phyloP scores from a whole-genome alignment of 2,329 filamentous ascomycete species.

The Zymoseptoria passerinii region DNA sequence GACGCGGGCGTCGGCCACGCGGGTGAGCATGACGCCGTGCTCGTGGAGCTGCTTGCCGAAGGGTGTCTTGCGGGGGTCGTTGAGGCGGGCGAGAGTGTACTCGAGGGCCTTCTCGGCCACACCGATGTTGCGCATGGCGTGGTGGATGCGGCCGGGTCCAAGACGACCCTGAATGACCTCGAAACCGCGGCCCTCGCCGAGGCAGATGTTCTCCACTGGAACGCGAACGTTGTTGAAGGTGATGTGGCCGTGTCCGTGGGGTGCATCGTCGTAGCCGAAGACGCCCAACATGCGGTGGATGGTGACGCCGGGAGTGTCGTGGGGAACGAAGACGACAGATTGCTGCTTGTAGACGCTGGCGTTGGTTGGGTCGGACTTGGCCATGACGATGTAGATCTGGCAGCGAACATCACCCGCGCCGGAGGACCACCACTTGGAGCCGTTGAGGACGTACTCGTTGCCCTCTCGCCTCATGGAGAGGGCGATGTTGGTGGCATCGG shows the following conservation, averaged over 20 bases:
- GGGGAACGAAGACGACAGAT: slow-evolving; percentile 83
- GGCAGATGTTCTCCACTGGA: slow-evolving; percentile 71
- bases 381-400: slow-evolving; percentile 92
- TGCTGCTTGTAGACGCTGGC: slow-evolving; percentile 78
- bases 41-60: slow-evolving; percentile 81
- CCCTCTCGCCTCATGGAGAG: slow-evolving; percentile 75
- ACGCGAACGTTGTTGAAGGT: slow-evolving; percentile 84
- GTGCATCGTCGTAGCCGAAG: slow-evolving; percentile 94
- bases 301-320: slow-evolving; percentile 71
- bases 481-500: slow-evolving; percentile 43
- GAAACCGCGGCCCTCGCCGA: slow-evolving; percentile 89
- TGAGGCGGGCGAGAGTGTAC: slow-evolving; percentile 89
- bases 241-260: slow-evolving; percentile 93
- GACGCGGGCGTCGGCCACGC: slow-evolving; percentile 83
- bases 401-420: slow-evolving; percentile 90
- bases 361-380: slow-evolving; percentile 74
- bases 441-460: slow-evolving; percentile 84
- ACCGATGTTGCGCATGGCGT: slow-evolving; percentile 92
- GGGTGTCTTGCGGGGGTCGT: slow-evolving; percentile 81
- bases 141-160: slow-evolving; percentile 92
- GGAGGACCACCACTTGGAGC: slow-evolving; percentile 98
- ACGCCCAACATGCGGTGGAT: slow-evolving; percentile 89
- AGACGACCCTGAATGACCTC: slow-evolving; percentile 97
- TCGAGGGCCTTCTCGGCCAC: slow-evolving; percentile 85
- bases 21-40: slow-evolving; percentile 91